A percentile compares a stretch with the other conserved stretches of the same genome.
Evolutionary conservation across 805 yeast genomes (phyloP).

Genomic region (Clavispora fructus): DNA sequence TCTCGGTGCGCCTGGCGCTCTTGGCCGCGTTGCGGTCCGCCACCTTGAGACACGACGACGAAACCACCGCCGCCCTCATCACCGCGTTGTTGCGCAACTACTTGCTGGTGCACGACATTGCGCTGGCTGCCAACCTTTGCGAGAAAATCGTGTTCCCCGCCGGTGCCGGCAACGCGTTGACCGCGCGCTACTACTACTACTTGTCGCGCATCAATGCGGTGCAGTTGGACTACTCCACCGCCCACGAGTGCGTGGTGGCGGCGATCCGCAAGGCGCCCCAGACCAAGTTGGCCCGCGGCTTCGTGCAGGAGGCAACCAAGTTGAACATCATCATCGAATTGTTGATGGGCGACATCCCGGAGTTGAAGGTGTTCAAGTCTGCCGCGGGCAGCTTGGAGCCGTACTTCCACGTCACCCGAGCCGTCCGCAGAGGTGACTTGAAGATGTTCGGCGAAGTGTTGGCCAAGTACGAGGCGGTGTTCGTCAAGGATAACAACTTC

Average conservation of each 20-base stretch:
- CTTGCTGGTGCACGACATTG: constrained; percentile 70
- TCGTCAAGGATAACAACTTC: constrained; percentile 74
- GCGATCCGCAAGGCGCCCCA: constrained; percentile 97
- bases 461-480: constrained; percentile 51
- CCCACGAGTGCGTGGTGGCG: constrained; percentile 85
- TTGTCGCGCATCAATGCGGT: constrained; percentile 86
- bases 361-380: constrained; percentile 72
- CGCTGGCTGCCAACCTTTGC: constrained; percentile 83
- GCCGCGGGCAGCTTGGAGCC: constrained; percentile 52
- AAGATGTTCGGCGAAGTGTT: constrained; percentile 71
- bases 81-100: constrained; percentile 83
- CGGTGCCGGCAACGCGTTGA: constrained; percentile 78
- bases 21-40: constrained; percentile 79
- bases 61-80: constrained; percentile 82
- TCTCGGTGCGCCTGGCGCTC: constrained; percentile 62
- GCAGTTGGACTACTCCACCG: constrained; percentile 87
- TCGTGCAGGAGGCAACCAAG: constrained; percentile 84
- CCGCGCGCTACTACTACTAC: constrained; percentile 88
- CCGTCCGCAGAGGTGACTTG: constrained; percentile 90
- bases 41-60: constrained; percentile 85
- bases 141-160: constrained; percentile 87
- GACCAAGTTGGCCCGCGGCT: constrained; percentile 77
- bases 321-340: constrained; percentile 83
- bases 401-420: constrained; percentile 80
- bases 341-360: constrained; percentile 96